These are phyloP conservation scores for Eruca vesicaria DNA, from an alignment of 441 rosid genomes.

Conservation along the genomic window DNA sequence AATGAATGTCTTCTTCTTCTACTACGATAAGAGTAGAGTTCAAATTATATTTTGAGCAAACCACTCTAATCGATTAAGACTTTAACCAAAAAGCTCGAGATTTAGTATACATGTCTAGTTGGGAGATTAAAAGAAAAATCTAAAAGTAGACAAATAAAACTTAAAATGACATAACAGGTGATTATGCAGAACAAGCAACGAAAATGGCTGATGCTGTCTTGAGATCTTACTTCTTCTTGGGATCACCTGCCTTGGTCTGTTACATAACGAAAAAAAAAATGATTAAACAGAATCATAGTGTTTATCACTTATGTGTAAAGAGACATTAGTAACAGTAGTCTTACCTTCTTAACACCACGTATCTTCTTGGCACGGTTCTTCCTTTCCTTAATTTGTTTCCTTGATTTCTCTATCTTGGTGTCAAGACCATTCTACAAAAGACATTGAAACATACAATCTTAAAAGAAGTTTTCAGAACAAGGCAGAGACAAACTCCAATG, in stretches of 20 bases:
- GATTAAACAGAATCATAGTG: background rate
- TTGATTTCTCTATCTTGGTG: slow-evolving; percentile 80
- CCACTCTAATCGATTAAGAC: background rate
- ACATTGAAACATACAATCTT: no score
- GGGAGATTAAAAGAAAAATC: slow-evolving; percentile 1
- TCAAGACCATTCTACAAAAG: slow-evolving; percentile 76
- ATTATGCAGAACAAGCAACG: slow-evolving; percentile 1
- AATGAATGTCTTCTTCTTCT: background rate
- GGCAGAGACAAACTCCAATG: no score
- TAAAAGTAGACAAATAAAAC: slow-evolving; percentile 13
- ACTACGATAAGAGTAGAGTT: background rate
- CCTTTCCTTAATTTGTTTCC: slow-evolving; percentile 88
- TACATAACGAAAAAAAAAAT: background rate
- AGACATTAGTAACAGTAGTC: background rate
- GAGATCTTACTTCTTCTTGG: slow-evolving; percentile 30
- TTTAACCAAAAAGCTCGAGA: background rate
- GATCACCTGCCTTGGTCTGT: slow-evolving; percentile 35
- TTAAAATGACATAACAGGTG: slow-evolving; percentile 3
- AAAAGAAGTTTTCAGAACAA: no score
- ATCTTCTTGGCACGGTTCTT: slow-evolving; percentile 90
- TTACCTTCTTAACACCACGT: slow-evolving; percentile 84
- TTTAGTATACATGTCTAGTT: slow-evolving; percentile 14
- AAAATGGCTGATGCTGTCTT: background rate
- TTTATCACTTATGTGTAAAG: background rate
- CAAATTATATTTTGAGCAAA: slow-evolving; percentile 14